These are phyloP conservation scores for Cornus florida DNA, from an alignment of 148 eudicot genomes.

Conservation along the genomic window DNA sequence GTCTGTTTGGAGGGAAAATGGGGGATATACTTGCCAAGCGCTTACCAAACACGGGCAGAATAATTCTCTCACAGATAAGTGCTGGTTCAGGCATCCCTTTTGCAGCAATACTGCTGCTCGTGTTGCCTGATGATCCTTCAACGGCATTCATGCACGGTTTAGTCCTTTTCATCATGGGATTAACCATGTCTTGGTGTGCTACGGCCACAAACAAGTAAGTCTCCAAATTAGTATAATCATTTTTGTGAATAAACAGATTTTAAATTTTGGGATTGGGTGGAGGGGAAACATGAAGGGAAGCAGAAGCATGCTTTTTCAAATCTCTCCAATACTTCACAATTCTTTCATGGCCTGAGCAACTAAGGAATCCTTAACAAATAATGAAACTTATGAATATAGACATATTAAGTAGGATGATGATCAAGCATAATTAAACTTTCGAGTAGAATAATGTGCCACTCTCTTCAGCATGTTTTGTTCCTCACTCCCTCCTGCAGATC, in stretches of 20 bases:
- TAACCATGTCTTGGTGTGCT: constrained; percentile 64
- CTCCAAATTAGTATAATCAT: too few species aligned
- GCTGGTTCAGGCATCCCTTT: constrained; percentile 76
- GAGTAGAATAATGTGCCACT: not conserved
- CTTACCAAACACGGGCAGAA: constrained; percentile 76
- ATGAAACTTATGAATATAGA: not conserved
- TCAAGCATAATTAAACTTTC: not conserved
- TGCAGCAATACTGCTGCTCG: constrained; percentile 68
- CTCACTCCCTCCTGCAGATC: not conserved
- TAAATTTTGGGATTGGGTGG: not conserved
- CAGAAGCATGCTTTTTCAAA: too few species aligned
- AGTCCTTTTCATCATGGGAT: constrained; percentile 70
- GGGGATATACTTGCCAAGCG: constrained; percentile 63
- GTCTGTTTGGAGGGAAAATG: constrained; percentile 82
- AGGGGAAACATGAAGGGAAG: too few species aligned
- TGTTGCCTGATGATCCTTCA: constrained; percentile 64
- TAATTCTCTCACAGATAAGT: constrained; percentile 81
- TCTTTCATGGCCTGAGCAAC: not conserved
- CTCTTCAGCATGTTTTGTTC: not conserved
- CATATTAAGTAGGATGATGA: not conserved
- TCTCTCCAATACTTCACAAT: not conserved
- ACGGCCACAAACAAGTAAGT: constrained; percentile 84
- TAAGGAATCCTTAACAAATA: not conserved
- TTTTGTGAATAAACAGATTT: not conserved
- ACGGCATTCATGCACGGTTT: constrained; percentile 54